A percentile compares a stretch with the other conserved stretches of the same genome.
These are phyloP conservation scores for Dentipellis sp. DNA, from an alignment of 768 basidiomycete genomes.

Conservation along the genomic window DNA sequence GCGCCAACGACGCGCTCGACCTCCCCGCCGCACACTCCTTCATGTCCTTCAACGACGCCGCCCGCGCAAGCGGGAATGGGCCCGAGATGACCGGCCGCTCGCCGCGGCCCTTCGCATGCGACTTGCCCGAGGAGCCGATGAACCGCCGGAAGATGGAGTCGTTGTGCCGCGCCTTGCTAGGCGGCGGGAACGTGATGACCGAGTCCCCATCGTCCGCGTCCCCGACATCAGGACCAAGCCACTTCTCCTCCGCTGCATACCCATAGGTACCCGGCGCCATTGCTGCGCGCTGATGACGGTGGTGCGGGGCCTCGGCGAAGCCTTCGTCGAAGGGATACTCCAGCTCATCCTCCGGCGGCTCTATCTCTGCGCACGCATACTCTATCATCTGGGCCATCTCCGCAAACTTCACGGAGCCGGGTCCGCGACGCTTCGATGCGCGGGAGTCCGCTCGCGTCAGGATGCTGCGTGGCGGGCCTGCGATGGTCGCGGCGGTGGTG, in stretches of 20 bases:
- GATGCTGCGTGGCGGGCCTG: constrained; percentile 12
- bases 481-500: background rate
- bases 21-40: constrained; percentile 1
- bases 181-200: constrained; percentile 17
- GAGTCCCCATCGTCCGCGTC: constrained; percentile 10
- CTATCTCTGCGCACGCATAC: background rate
- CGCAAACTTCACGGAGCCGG: constrained; percentile 14
- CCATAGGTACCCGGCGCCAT: background rate
- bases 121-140: constrained; percentile 13
- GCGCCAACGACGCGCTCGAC: background rate
- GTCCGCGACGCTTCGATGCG: constrained; percentile 8
- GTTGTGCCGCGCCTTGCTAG: constrained; percentile 12
- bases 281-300: background rate
- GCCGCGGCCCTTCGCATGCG: constrained; percentile 2
- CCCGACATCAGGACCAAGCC: background rate
- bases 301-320: background rate
- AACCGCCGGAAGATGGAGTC: constrained; percentile 17
- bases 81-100: constrained; percentile 23
- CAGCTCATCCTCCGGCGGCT: constrained; percentile 5
- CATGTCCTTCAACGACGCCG: constrained; percentile 11
- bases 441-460: constrained; percentile 10
- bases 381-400: constrained; percentile 1
- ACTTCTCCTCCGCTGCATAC: background rate
- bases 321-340: constrained; percentile 7
- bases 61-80: constrained; percentile 21